Conservation (phyloP, 2,329 filamentous ascomycete species). For the Talaromyces sp. region DNA sequence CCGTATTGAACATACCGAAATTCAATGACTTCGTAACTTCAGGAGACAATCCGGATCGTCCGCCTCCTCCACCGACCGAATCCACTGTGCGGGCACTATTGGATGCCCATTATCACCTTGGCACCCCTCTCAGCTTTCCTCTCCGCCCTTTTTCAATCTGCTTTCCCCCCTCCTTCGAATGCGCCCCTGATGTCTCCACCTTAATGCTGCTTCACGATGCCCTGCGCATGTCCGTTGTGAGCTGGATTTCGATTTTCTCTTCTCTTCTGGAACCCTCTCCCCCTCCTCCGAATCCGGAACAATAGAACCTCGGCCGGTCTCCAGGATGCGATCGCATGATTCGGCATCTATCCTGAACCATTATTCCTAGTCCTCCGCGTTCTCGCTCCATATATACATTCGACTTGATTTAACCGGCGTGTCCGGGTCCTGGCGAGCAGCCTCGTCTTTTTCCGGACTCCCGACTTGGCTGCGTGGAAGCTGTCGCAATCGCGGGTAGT, state of each 20-base stretch:
- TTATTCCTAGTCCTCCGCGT: not conserved
- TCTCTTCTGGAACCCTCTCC: not conserved
- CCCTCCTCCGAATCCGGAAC: not conserved
- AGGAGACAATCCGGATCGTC: constrained; percentile 14
- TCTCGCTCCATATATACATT: constrained; percentile 31
- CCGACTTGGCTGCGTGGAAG: not conserved
- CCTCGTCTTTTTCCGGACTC: not conserved
- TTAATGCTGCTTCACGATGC: constrained; percentile 10
- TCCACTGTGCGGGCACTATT: constrained; percentile 10
- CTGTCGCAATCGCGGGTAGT: not conserved
- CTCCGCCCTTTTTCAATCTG: constrained; percentile 14
- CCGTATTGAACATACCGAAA: not conserved
- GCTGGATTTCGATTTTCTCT: not conserved
- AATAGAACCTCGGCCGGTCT: not conserved
- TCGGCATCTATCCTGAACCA: constrained; percentile 7
- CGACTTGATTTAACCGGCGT: not conserved
- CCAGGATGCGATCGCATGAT: constrained; percentile 12
- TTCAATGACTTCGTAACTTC: constrained; percentile 10
- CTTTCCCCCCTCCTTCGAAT: not conserved
- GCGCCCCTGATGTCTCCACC: constrained; percentile 11
- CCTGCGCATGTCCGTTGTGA: constrained; percentile 3
- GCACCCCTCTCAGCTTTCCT: constrained; percentile 18
- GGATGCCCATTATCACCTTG: constrained; percentile 12
- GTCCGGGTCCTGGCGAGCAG: not conserved
- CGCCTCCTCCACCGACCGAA: not conserved